Evolutionary conservation across 768 basidiomycete genomes (phyloP), one percentile per base, ranked within the genome.

Genomic region (Lactarius vividus): DNA sequence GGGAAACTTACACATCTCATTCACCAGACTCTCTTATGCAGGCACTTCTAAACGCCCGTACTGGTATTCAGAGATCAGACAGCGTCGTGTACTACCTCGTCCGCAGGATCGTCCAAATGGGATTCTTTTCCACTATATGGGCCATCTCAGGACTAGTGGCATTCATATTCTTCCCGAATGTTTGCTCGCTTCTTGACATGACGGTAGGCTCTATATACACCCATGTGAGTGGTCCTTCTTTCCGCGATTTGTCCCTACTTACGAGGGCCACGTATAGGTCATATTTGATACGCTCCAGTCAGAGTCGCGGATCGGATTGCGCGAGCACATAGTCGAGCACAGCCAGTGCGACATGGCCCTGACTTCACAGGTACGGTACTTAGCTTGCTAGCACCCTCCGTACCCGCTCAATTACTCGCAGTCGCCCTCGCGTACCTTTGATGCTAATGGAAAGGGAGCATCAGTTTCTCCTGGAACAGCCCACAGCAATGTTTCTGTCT

Each of bases 221-320:
- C 2, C 60, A 61, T 29, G 60, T 61, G 60, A n/a, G 60, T 40
- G 20, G 29, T 18, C 7, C 18, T 40, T 31, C 18, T 23, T 28
- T 20, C 44, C 10, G 11, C 16, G 16, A 39, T 28, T 39, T 4
- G 7, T n/a, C 13, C 9, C 7, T 23, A 4, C 15, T 26, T 4
- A 35, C 31, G 26, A 23, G 9, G 44, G 18, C 9, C 10, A 10
- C 2, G 8, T 44, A 3, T 6, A 49, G 59, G 16, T 60, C 11
- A 13, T 49, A 23, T 33, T 55, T 20, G 29, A 55, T n/a, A 55
- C 29, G 54, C 54, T 55, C 53, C 23, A 49, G 31, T 61, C 60
- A 1, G 35, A 35, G 11, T 35, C 35, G 15, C 52, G 52, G 4
- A 20, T 20, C 9, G 16, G 23, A 37, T 13, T 53, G 23, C 52